Evolutionary conservation across 2,329 filamentous ascomycete genomes (phyloP).

Genomic region (Penicillium griseofulvum): DNA sequence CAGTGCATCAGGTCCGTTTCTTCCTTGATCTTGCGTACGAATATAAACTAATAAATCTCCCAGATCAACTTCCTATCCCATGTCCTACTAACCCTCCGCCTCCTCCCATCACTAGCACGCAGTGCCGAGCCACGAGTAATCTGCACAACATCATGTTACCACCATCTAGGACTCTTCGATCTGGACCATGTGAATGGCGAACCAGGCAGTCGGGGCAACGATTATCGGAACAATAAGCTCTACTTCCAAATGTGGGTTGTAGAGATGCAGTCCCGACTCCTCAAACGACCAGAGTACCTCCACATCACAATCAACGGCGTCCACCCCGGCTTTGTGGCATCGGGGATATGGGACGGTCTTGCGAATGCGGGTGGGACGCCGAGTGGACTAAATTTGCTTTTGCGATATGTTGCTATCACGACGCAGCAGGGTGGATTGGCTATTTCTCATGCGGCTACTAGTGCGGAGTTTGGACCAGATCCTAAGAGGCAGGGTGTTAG

Average conservation of each 20-base stretch:
- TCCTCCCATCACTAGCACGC: constrained; percentile 15
- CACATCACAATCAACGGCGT: constrained; percentile 18
- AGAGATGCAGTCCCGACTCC: constrained; percentile 16
- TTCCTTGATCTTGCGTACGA: neutral
- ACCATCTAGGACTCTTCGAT: constrained; percentile 13
- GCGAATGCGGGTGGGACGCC: neutral
- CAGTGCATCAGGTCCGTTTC: constrained; percentile 12
- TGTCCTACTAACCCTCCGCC: constrained; percentile 14
- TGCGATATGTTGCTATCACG: constrained; percentile 8
- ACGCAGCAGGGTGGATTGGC: constrained; percentile 2
- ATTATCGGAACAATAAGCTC: constrained; percentile 17
- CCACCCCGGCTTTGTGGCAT: constrained; percentile 15
- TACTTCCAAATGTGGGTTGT: constrained; percentile 15
- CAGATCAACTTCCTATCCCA: constrained; percentile 18
- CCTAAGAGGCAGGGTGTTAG: constrained; percentile 3
- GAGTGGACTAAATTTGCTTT: neutral
- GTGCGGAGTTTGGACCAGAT: neutral
- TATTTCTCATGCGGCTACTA: constrained; percentile 2
- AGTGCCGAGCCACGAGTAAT: constrained; percentile 12
- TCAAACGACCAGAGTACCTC: constrained; percentile 11
- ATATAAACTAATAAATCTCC: neutral
- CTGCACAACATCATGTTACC: constrained; percentile 16
- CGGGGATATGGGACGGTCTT: constrained; percentile 12
- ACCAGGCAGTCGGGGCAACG: neutral
- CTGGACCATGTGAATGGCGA: constrained; percentile 10